A percentile compares a stretch with the other conserved stretches of the same genome.
These are phyloP conservation scores for Amylocystis lapponica DNA, from an alignment of 768 basidiomycete species.

Conservation along the genomic window DNA sequence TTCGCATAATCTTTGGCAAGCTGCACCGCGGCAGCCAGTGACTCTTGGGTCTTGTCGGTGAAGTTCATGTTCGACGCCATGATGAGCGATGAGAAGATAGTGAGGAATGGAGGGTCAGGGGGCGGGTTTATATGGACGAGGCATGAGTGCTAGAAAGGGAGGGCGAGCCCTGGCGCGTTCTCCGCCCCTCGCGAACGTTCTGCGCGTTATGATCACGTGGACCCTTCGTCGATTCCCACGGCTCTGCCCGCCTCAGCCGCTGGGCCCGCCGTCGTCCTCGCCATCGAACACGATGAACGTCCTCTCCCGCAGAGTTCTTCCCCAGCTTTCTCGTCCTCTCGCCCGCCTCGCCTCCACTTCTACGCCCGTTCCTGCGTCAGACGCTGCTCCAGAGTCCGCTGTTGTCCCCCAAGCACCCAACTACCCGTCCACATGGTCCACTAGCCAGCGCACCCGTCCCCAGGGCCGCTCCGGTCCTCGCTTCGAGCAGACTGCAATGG, in stretches of 20 bases:
- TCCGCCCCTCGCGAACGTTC: constrained; percentile 12
- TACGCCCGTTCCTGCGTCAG: constrained; percentile 16
- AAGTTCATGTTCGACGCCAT: constrained; percentile 68
- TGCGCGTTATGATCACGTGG: no score
- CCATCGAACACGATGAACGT: constrained; percentile 14
- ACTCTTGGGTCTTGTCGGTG: constrained; percentile 77
- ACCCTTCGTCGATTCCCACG: constrained; percentile 11
- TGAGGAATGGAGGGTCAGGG: constrained; percentile 6
- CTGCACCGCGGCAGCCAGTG: constrained; percentile 66
- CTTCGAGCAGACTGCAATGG: constrained; percentile 89
- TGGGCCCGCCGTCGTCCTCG: constrained; percentile 2
- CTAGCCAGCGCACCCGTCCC: constrained; percentile 70
- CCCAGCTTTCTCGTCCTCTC: constrained; percentile 22
- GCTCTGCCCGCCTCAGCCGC: constrained; percentile 3
- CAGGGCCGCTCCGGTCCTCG: constrained; percentile 58
- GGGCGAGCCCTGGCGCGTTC: constrained; percentile 1
- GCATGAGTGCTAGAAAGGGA: no score
- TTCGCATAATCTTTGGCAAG: constrained; percentile 82
- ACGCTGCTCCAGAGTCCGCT: constrained; percentile 22
- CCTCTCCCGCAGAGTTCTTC: constrained; percentile 23
- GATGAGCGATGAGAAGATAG: constrained; percentile 7
- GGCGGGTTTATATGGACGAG: constrained; percentile 11
- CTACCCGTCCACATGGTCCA: constrained; percentile 77
- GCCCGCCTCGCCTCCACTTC: constrained; percentile 22
- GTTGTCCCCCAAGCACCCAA: constrained; percentile 76